Conservation (phyloP, 2,329 filamentous ascomycete species). For the Pseudovirgaria hyperparasitica region DNA sequence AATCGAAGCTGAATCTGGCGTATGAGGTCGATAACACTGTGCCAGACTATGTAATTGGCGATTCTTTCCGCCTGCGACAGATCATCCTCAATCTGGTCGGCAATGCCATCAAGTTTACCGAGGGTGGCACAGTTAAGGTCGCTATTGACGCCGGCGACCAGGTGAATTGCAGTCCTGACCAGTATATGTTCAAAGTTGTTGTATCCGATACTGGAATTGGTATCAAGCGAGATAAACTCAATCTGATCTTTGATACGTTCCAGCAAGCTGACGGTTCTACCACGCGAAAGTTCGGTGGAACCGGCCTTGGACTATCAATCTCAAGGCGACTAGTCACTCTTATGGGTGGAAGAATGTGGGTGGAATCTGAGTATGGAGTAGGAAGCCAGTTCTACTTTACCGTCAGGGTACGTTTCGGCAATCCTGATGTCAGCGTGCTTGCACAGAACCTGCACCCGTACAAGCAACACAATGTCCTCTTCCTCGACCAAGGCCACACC, state of each 20-base stretch:
- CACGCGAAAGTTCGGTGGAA: conserved; percentile 90
- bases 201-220: conserved; percentile 95
- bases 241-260: conserved; percentile 97
- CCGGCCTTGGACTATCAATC: conserved; percentile 85
- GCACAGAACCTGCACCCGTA: conserved; percentile 81
- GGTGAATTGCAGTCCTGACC: conserved; percentile 52
- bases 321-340: conserved; percentile 89
- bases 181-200: conserved; percentile 91
- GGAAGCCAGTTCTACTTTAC: conserved; percentile 97
- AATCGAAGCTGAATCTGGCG: conserved; percentile 83
- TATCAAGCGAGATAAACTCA: conserved; percentile 87
- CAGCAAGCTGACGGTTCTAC: conserved; percentile 96
- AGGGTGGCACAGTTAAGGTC: conserved; percentile 89
- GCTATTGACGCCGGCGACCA: conserved; percentile 66
- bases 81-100: conserved; percentile 96
- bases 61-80: conserved; percentile 90
- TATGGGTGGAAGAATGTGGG: conserved; percentile 95
- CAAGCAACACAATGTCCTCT: conserved; percentile 80
- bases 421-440: conserved; percentile 64
- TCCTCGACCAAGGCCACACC: conserved; percentile 84
- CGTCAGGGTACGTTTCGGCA: conserved; percentile 74
- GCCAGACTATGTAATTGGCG: conserved; percentile 88
- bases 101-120: conserved; percentile 98
- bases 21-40: conserved; percentile 90
- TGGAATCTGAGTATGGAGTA: conserved; percentile 80